These are phyloP conservation scores for Tetraselmis chui DNA, from an alignment of 139 green algal species.

Conservation along the genomic window DNA sequence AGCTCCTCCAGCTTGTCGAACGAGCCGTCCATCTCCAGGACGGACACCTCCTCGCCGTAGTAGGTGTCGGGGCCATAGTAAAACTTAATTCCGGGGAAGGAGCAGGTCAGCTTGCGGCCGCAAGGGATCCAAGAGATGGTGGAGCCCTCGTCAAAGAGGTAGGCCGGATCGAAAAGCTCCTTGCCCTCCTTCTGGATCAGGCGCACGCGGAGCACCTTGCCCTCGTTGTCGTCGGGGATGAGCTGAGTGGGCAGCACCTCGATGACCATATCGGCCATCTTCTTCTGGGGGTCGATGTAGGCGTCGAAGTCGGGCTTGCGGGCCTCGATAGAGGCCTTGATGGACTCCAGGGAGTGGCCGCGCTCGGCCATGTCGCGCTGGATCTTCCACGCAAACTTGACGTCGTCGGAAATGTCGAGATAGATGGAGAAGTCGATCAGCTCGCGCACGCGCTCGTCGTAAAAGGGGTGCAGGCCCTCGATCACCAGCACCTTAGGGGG, in stretches of 20 bases:
- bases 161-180: slow-evolving; percentile 79
- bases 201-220: slow-evolving; percentile 97
- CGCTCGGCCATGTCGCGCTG: slow-evolving; percentile 99
- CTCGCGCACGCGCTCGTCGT: slow-evolving; percentile 92
- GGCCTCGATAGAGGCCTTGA: slow-evolving; percentile 96
- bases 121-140: slow-evolving; percentile 99
- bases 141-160: slow-evolving; percentile 98
- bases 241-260: slow-evolving; percentile 99
- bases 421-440: slow-evolving; percentile 99
- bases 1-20: slow-evolving; percentile 99
- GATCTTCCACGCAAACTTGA: slow-evolving; percentile 99
- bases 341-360: slow-evolving; percentile 94
- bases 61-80: slow-evolving; percentile 56
- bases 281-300: slow-evolving; percentile 99
- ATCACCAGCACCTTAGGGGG: slow-evolving; percentile 89
- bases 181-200: slow-evolving; percentile 99
- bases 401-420: slow-evolving; percentile 97
- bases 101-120: slow-evolving; percentile 99
- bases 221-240: slow-evolving; percentile 83
- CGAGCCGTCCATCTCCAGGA: slow-evolving; percentile 96
- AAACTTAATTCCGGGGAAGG: slow-evolving; percentile 88
- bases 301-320: slow-evolving; percentile 99
- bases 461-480: slow-evolving; percentile 99
- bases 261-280: slow-evolving; percentile 95
- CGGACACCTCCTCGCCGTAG: slow-evolving; percentile 61